Conservation (phyloP, 768 basidiomycete species). For the Suillus hirtellus region DNA sequence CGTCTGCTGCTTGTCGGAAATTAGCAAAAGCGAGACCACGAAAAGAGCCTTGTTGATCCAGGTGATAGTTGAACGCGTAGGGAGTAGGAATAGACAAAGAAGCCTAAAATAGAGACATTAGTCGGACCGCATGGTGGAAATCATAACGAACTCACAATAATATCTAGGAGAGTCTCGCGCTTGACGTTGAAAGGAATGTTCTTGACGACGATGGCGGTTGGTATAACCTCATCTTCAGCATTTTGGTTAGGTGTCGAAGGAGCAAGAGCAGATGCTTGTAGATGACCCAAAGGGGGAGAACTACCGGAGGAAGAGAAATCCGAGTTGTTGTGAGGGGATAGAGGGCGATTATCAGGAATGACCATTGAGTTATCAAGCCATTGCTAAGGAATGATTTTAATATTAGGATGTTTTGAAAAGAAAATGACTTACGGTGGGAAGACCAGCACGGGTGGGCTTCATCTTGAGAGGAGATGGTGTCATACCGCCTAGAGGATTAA, state of each 20-base stretch:
- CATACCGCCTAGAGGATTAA: constrained; percentile 50
- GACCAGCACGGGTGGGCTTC: constrained; percentile 64
- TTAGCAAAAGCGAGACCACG: constrained; percentile 98
- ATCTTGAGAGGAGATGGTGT: constrained; percentile 73
- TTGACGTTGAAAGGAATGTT: constrained; percentile 99
- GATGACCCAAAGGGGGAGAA: constrained; percentile 61
- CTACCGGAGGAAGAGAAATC: constrained; percentile 88
- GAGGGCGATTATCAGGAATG: constrained; percentile 68
- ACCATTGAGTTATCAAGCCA: constrained; percentile 70
- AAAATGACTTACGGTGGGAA: constrained; percentile 65
- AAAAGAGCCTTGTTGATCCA: constrained; percentile 95
- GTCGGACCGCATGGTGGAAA: constrained; percentile 6
- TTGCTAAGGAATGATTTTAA: constrained; percentile 53
- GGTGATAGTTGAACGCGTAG: constrained; percentile 99
- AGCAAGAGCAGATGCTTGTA: constrained; percentile 45
- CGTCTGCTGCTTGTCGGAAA: constrained; percentile 88
- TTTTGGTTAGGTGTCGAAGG: constrained; percentile 53
- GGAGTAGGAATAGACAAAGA: constrained; percentile 94
- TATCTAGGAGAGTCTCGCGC: constrained; percentile 92
- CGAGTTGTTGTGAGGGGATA: constrained; percentile 85
- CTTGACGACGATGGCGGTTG: constrained; percentile 99
- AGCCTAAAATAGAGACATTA: constrained; percentile 48
- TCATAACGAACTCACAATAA: constrained; percentile 70
- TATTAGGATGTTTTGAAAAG: constrained; percentile 23
- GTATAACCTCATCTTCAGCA: constrained; percentile 90